Evolutionary conservation across 2,329 filamentous ascomycete genomes (phyloP).

Genomic region (Macrophomina pseudophaseolina): DNA sequence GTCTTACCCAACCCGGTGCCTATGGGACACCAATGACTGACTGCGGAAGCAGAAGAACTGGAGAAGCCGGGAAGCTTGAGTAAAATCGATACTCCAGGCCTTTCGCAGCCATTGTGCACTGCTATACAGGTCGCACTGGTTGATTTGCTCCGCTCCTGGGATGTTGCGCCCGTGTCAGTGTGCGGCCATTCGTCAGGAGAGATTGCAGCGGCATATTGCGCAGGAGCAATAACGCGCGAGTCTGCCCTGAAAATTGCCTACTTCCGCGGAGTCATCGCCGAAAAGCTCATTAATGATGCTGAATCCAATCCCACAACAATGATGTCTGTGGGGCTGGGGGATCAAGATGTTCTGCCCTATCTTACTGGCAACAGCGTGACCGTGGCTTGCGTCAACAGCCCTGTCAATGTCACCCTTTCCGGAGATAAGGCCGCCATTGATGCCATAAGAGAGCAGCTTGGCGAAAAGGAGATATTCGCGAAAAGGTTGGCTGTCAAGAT

Average conservation of each 20-base stretch:
- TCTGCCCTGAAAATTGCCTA: neutral
- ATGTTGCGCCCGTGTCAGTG: neutral
- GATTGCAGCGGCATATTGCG: conserved; percentile 26
- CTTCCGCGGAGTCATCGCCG: neutral
- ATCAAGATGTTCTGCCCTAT: too few species aligned
- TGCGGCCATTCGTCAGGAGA: conserved; percentile 28
- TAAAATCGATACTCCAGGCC: conserved; percentile 14
- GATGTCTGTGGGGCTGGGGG: conserved; percentile 34
- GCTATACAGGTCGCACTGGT: conserved; percentile 26
- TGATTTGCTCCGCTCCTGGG: conserved; percentile 2
- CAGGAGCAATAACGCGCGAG: neutral
- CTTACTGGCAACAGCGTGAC: neutral
- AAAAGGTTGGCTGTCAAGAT: conserved; percentile 28
- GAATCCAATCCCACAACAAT: conserved; percentile 37
- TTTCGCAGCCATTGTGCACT: conserved; percentile 23
- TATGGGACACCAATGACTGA: too few species aligned
- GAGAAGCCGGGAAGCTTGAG: too few species aligned
- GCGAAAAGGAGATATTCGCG: conserved; percentile 4
- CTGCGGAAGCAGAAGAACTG: neutral
- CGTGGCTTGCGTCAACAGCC: conserved; percentile 30
- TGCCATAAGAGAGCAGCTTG: conserved; percentile 19
- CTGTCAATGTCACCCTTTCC: conserved; percentile 17
- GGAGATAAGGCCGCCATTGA: neutral
- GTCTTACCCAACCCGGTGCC: too few species aligned
- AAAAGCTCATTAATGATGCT: neutral